phyloP scores from a whole-genome alignment of 345 rosid genomes.

The Anastatica hierochuntica region DNA sequence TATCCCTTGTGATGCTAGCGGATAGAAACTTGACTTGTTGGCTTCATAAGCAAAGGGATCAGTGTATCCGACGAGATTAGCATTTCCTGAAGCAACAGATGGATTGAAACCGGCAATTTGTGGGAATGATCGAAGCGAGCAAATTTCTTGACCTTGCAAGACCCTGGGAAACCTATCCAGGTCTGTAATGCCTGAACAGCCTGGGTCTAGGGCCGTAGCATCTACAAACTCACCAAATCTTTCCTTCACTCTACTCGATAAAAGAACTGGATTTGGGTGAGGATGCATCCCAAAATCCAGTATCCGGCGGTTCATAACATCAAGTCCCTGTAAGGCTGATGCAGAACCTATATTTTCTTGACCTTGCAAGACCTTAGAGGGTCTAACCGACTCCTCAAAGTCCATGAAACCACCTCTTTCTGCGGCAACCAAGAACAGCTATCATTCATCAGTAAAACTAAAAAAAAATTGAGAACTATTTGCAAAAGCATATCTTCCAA shows the following conservation, averaged over 20 bases:
- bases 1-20: constrained; percentile 43
- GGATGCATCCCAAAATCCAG: constrained; percentile 57
- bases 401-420: constrained; percentile 53
- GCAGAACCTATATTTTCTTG: constrained; percentile 87
- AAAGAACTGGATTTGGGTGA: constrained; percentile 38
- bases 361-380: constrained; percentile 99
- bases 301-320: constrained; percentile 39
- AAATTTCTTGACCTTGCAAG: constrained; percentile 99
- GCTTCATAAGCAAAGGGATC: constrained; percentile 40
- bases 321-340: constrained; percentile 54
- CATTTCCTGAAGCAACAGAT: constrained; percentile 44
- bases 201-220: constrained; percentile 24
- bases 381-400: constrained; percentile 77
- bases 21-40: constrained; percentile 38
- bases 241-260: constrained; percentile 32
- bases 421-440: constrained; percentile 26
- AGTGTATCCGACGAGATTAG: constrained; percentile 35
- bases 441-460: constrained; percentile 1
- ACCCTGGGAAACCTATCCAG: constrained; percentile 62
- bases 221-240: constrained; percentile 31
- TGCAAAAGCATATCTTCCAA: neutral
- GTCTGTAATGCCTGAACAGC: constrained; percentile 51
- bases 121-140: constrained; percentile 47
- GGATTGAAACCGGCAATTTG: constrained; percentile 42
- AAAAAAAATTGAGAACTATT: neutral